These are phyloP conservation scores for Rutstroemia sp. DNA, from an alignment of 2,329 filamentous ascomycete species.

Conservation along the genomic window DNA sequence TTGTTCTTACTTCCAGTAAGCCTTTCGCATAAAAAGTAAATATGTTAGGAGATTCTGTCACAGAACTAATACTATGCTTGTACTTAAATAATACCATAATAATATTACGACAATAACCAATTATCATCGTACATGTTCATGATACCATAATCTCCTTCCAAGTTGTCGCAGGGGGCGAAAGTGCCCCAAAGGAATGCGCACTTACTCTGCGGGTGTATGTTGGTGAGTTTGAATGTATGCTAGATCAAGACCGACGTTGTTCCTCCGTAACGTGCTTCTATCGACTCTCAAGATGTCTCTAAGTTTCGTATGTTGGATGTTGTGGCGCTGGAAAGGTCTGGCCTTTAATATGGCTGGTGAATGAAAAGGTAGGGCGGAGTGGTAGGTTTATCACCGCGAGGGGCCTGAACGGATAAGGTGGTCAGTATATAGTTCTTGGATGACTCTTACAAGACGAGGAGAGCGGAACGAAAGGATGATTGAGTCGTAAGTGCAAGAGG, in stretches of 20 bases:
- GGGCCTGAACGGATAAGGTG: neutral
- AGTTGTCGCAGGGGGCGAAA: neutral
- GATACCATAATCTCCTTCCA: neutral
- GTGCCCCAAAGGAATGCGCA: slow-evolving; percentile 12
- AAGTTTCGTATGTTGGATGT: neutral
- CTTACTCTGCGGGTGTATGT: slow-evolving; percentile 16
- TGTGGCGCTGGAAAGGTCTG: neutral
- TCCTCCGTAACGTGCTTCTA: neutral
- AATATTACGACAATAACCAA: neutral
- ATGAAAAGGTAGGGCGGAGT: neutral
- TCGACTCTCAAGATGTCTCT: neutral
- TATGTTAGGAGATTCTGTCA: neutral
- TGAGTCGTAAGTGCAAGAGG: slow-evolving; percentile 10
- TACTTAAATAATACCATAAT: neutral
- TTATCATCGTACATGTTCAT: neutral
- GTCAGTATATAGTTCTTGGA: neutral
- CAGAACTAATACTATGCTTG: neutral
- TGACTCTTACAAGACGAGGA: neutral
- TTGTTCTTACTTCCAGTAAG: slow-evolving; percentile 12
- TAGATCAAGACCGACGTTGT: neutral
- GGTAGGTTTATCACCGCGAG: slow-evolving; percentile 4
- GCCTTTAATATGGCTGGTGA: neutral
- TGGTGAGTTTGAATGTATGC: slow-evolving; percentile 8
- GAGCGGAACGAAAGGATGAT: neutral
- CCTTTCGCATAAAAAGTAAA: slow-evolving; percentile 16